Evolutionary conservation across 2,329 filamentous ascomycete genomes (phyloP), one percentile per base, ranked within the genome.

Genomic region (Zymoseptoria brevis): DNA sequence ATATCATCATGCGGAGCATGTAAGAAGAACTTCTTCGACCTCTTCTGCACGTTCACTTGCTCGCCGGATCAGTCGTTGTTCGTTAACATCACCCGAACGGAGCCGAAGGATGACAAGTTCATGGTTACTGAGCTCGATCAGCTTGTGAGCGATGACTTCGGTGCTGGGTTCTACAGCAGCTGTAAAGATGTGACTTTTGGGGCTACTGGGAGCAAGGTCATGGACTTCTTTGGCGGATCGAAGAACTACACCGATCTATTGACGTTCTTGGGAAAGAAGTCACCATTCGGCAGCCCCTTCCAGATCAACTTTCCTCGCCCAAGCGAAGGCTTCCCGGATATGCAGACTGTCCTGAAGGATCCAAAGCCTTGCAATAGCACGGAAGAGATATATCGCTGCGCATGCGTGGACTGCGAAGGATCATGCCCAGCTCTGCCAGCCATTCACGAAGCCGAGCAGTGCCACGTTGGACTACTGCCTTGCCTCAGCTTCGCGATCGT

Each of bases 111-210:
- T 64, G 71, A 81, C 74, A 86, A 86, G 51, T 76, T 77, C 59
- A 75, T 90, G n/a, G 91, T 96, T 13, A 90, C 88, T 1, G 90
- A 96, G 76, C 77, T 99, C 21, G 92, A 96, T 71, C 93, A 96
- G 70, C 78, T 97, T 5, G 85, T 96, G 67, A 90, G 90, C 1
- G 81, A 91, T 58, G 81, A 88, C 56, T 97, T 95, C 72, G 92
- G 90, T 50, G 81, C 83, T 8, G 91, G 89, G 1, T 95, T 99
- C 77, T 99, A 92, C 73, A 83, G 96, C 75, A 99, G 94, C 76
- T 99, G 94, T 79, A 97, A 97, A 76, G 91, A 99, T 73, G 93
- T 99, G 75, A 99, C 99, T 72, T 96, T 97, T 69, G 94, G 94
- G 41, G 88, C 92, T 6, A 92, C 93, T 50, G 96, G 96, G 71